These are phyloP conservation scores for Lodderomyces elongisporus DNA, from an alignment of 1,139 yeast species.

Conservation along the genomic window DNA sequence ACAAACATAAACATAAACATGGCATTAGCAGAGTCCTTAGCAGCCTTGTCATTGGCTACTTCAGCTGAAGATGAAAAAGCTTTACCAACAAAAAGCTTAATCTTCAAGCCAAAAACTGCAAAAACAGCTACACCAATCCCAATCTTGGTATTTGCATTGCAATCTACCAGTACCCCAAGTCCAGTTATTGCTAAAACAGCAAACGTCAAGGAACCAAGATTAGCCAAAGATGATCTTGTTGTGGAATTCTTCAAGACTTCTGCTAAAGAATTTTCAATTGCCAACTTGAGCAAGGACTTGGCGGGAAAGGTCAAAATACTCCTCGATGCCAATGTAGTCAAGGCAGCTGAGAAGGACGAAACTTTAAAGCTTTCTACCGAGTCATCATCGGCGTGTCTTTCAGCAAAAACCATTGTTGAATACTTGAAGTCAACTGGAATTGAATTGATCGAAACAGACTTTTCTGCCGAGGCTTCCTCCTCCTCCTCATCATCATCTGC, in stretches of 20 bases:
- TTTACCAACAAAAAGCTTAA: slow-evolving; percentile 62
- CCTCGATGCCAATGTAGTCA: slow-evolving; percentile 53
- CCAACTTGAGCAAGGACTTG: slow-evolving; percentile 48
- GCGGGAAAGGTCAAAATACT: slow-evolving; percentile 64
- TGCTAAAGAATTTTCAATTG: slow-evolving; percentile 65
- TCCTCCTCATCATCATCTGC: slow-evolving; percentile 35
- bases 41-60: slow-evolving; percentile 50
- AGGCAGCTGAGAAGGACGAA: slow-evolving; percentile 30
- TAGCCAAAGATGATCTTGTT: slow-evolving; percentile 79
- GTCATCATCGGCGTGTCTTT: slow-evolving; percentile 51
- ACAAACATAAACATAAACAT: too few species aligned
- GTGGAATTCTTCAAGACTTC: slow-evolving; percentile 57
- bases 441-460: slow-evolving; percentile 55
- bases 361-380: slow-evolving; percentile 57
- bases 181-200: slow-evolving; percentile 62
- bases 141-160: slow-evolving; percentile 72
- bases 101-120: slow-evolving; percentile 89
- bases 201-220: slow-evolving; percentile 76
- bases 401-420: slow-evolving; percentile 47
- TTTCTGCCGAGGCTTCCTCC: slow-evolving; percentile 39
- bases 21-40: slow-evolving; percentile 60
- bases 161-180: slow-evolving; percentile 66
- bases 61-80: slow-evolving; percentile 37
- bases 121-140: slow-evolving; percentile 81
- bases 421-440: slow-evolving; percentile 56